A percentile compares a stretch with the other conserved stretches of the same genome.
Evolutionary conservation across 441 rosid species (phyloP).

Genomic region (Eutrema salsugineum): DNA sequence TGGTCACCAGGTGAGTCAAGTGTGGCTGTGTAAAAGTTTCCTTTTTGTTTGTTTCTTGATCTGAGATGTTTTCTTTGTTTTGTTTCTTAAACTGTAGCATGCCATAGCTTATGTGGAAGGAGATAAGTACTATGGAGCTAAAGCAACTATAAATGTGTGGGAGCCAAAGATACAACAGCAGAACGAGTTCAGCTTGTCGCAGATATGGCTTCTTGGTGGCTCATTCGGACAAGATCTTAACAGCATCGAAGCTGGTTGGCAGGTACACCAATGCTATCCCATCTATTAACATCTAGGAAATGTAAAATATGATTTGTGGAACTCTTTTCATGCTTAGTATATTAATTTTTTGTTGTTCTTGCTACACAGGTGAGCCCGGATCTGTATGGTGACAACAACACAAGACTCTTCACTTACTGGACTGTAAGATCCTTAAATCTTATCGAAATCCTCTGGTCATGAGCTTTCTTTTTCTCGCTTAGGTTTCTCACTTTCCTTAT

Average conservation of each 20-base stretch:
- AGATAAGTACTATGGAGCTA: conserved; percentile 88
- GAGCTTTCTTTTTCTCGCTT: neutral
- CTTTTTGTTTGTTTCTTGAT: conserved; percentile 3
- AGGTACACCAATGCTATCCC: conserved; percentile 43
- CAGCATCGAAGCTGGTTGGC: conserved; percentile 99
- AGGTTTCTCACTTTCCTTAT: neutral
- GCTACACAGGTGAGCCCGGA: conserved; percentile 94
- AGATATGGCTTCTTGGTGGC: conserved; percentile 97
- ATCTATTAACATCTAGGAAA: neutral
- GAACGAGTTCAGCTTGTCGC: conserved; percentile 97
- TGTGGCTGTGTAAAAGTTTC: neutral
- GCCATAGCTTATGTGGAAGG: conserved; percentile 97
- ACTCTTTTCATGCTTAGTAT: conserved; percentile 8
- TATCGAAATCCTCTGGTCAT: neutral
- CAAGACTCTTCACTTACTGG: conserved; percentile 99
- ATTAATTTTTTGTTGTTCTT: conserved; percentile 2
- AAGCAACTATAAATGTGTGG: conserved; percentile 96
- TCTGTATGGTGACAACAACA: conserved; percentile 98
- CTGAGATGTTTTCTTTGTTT: neutral
- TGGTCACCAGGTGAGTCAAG: conserved; percentile 75
- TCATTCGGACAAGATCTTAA: conserved; percentile 99
- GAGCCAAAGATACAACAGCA: conserved; percentile 93
- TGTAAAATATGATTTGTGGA: conserved; percentile 1
- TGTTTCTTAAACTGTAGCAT: conserved; percentile 50
- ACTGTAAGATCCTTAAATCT: conserved; percentile 57